Evolutionary conservation across 805 yeast genomes (phyloP).

Genomic region (Saccharomycopsis lassenensis): DNA sequence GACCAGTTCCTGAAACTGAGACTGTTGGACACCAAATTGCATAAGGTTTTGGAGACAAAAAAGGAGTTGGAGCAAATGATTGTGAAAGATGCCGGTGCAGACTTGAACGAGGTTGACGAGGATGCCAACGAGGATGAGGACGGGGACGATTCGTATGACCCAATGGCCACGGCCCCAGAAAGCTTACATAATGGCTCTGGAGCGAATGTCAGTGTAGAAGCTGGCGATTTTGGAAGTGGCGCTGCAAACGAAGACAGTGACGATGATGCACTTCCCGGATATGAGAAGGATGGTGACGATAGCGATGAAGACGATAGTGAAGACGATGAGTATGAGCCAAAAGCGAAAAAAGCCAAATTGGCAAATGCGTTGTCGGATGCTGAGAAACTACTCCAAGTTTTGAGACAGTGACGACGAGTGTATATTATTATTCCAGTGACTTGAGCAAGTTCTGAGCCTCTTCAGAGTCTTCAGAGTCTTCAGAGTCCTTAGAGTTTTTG

Average conservation of each 20-base stretch:
- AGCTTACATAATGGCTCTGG: too few relatives aligned
- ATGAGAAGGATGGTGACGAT: background rate
- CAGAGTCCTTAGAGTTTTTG: background rate
- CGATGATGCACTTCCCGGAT: constrained; percentile 1
- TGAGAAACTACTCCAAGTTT: constrained; percentile 3
- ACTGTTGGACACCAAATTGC: constrained; percentile 21
- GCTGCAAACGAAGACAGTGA: too few relatives aligned
- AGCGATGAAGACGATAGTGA: constrained; percentile 1
- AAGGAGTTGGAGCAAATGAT: constrained; percentile 22
- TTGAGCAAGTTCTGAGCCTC: background rate
- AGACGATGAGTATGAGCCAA: background rate
- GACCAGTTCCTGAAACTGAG: constrained; percentile 19
- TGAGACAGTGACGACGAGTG: background rate
- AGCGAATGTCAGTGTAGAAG: too few relatives aligned
- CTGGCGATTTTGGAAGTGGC: too few relatives aligned
- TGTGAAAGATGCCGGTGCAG: constrained; percentile 2
- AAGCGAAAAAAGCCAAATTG: background rate
- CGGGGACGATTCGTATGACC: too few relatives aligned
- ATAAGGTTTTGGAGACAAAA: constrained; percentile 23
- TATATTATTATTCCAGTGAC: background rate
- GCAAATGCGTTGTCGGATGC: constrained; percentile 2
- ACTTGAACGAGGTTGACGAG: too few relatives aligned
- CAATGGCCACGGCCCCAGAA: too few relatives aligned
- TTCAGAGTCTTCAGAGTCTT: background rate
- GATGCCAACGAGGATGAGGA: too few relatives aligned